Conservation (phyloP, 2,329 filamentous ascomycete genomes). For the Xylaria sp. region DNA sequence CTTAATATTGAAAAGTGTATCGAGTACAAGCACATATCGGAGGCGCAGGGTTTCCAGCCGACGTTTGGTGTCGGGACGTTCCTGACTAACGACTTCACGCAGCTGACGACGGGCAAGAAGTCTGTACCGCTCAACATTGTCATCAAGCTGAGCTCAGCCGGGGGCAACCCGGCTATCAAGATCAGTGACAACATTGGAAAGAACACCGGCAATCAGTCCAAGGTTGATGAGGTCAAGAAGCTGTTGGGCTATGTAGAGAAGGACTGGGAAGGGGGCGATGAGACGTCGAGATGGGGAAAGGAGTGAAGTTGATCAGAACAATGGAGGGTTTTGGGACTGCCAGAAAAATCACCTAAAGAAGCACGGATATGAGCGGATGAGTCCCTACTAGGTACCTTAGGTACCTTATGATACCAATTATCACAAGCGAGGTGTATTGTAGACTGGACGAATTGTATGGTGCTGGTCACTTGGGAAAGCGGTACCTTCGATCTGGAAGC, state of each 20-base stretch:
- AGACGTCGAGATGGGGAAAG: constrained; percentile 78
- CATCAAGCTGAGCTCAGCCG: constrained; percentile 90
- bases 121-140: constrained; percentile 95
- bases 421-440: background rate
- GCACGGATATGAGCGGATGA: too few species aligned
- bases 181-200: constrained; percentile 90
- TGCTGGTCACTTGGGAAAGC: background rate
- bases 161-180: constrained; percentile 83
- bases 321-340: too few species aligned
- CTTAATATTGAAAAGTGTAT: constrained; percentile 89
- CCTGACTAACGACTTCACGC: constrained; percentile 91
- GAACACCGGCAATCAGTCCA: constrained; percentile 85
- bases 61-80: constrained; percentile 95
- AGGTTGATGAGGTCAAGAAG: constrained; percentile 81
- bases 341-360: too few species aligned
- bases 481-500: too few species aligned
- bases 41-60: constrained; percentile 78
- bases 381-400: too few species aligned
- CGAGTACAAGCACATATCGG: constrained; percentile 83
- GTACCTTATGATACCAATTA: too few species aligned
- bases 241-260: constrained; percentile 85
- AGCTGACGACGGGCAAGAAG: constrained; percentile 73
- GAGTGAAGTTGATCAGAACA: constrained; percentile 19
- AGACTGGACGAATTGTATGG: background rate
- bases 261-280: constrained; percentile 81